Evolutionary conservation across 208 protist species (phyloP).

Genomic region (Trypanosomatidae sp.): DNA sequence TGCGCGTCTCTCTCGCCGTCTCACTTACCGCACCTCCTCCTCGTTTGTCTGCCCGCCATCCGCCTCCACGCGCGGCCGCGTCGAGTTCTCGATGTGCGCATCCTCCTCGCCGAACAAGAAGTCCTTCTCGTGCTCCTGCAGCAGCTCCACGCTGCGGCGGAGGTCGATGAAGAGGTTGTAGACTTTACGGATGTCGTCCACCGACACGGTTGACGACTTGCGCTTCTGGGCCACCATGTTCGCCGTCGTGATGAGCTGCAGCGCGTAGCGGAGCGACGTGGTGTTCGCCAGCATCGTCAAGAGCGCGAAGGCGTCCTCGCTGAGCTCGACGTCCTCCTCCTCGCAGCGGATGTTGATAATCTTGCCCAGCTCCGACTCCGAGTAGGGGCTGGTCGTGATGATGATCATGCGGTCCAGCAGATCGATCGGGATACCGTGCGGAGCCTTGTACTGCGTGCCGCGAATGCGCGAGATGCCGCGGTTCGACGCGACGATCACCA

Average conservation of each 20-base stretch:
- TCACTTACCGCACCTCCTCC: conserved; percentile 28
- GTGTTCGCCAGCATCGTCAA: conserved; percentile 96
- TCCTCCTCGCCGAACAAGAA: conserved; percentile 93
- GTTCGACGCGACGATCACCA: conserved; percentile 99
- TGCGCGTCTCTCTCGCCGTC: no score
- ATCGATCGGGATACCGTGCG: conserved; percentile 99
- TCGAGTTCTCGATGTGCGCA: conserved; percentile 62
- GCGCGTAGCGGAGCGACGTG: conserved; percentile 99
- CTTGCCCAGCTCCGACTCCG: conserved; percentile 93
- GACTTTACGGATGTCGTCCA: conserved; percentile 96
- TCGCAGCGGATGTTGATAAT: conserved; percentile 98
- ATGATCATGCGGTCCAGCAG: conserved; percentile 99
- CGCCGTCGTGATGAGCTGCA: conserved; percentile 99
- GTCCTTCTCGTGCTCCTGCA: conserved; percentile 91
- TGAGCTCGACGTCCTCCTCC: conserved; percentile 99
- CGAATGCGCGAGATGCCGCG: conserved; percentile 99
- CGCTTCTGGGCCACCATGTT: conserved; percentile 95
- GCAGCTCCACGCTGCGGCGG: conserved; percentile 86
- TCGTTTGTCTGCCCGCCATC: conserved; percentile 37
- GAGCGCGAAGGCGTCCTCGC: conserved; percentile 94
- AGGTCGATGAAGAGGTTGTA: conserved; percentile 99
- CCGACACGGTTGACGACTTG: conserved; percentile 92
- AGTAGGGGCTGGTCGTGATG: conserved; percentile 98
- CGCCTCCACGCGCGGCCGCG: conserved; percentile 28
- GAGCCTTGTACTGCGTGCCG: conserved; percentile 97